Percentiles rank a stretch among this genome's conserved stretches.
These are phyloP conservation scores for Tephrocybe sp. DNA, from an alignment of 768 basidiomycete genomes.

Conservation along the genomic window DNA sequence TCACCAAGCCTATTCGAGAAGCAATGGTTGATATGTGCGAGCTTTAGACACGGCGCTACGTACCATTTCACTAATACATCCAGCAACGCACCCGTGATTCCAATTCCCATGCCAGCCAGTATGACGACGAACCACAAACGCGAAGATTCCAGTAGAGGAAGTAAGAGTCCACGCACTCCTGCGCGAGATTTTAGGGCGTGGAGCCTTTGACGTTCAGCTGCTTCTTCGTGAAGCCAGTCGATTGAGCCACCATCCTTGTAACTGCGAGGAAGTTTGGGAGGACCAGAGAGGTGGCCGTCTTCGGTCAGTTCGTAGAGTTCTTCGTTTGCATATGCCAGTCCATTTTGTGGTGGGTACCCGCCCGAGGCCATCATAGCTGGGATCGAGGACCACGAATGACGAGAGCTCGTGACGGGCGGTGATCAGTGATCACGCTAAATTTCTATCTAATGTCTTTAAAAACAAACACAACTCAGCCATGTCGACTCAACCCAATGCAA, in stretches of 20 bases:
- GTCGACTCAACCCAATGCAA: slow-evolving; percentile 11
- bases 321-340: slow-evolving; percentile 28
- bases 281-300: slow-evolving; percentile 34
- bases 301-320: slow-evolving; percentile 47
- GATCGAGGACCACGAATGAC: background rate
- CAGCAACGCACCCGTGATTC: slow-evolving; percentile 66
- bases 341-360: slow-evolving; percentile 15
- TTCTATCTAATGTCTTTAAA: no score
- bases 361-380: slow-evolving; percentile 7
- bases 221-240: slow-evolving; percentile 69
- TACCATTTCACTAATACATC: slow-evolving; percentile 76
- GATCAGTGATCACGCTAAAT: background rate
- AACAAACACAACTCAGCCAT: slow-evolving; percentile 4
- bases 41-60: slow-evolving; percentile 16
- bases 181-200: slow-evolving; percentile 46
- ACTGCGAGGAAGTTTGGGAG: slow-evolving; percentile 28
- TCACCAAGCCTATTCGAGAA: slow-evolving; percentile 55
- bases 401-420: background rate
- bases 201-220: slow-evolving; percentile 55
- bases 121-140: slow-evolving; percentile 69
- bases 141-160: slow-evolving; percentile 53
- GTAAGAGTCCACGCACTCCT: slow-evolving; percentile 54
- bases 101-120: slow-evolving; percentile 63
- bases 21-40: slow-evolving; percentile 1
- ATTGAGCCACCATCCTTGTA: slow-evolving; percentile 64